These are phyloP conservation scores for Colletotrichum sp. DNA, from an alignment of 2,329 filamentous ascomycete species.

Conservation along the genomic window DNA sequence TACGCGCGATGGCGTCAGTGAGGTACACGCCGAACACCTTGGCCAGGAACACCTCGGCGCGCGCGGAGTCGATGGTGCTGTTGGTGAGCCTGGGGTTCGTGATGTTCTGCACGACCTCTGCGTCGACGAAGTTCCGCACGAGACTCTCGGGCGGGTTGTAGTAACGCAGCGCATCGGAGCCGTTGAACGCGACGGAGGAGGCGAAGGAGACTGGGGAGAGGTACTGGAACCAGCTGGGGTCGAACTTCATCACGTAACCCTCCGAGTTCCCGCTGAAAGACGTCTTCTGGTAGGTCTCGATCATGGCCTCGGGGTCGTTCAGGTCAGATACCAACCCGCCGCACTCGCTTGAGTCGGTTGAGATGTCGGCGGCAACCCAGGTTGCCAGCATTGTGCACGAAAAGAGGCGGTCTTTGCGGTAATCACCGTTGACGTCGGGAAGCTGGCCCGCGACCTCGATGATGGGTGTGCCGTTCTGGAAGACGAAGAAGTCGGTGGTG, in stretches of 20 bases:
- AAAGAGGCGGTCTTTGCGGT: neutral
- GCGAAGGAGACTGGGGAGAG: neutral
- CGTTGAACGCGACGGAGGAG: fast-evolving
- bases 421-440: neutral
- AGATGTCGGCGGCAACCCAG: neutral
- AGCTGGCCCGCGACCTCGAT: neutral
- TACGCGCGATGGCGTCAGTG: neutral
- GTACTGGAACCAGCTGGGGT: neutral
- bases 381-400: neutral
- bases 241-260: neutral
- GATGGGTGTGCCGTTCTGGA: neutral
- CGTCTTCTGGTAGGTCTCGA: neutral
- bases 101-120: neutral
- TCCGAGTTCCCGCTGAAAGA: neutral
- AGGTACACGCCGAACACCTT: neutral
- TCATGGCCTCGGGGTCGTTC: neutral
- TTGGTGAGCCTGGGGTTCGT: neutral
- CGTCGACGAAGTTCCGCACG: neutral
- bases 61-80: neutral
- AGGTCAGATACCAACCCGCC: neutral
- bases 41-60: neutral
- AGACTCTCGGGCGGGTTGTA: neutral
- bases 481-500: neutral
- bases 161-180: neutral
- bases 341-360: neutral